Evolutionary conservation across 139 green algal species (phyloP), one percentile per base, ranked within the genome.

Genomic region (Asterochloris sp.): DNA sequence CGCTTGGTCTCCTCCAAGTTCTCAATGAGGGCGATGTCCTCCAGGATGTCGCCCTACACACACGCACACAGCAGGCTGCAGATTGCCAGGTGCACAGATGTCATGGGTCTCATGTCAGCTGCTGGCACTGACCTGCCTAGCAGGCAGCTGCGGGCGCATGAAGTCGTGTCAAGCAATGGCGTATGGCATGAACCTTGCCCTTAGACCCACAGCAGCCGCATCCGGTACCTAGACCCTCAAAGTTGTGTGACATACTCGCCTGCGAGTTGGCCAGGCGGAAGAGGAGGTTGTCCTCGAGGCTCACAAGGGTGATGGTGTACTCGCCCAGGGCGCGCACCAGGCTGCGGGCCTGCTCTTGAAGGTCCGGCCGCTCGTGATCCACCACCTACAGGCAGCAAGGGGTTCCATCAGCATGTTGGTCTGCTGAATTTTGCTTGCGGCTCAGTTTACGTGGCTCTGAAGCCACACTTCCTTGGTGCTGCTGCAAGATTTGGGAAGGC

Each of bases 1-100:
- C 87, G 84, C 89, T 98, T 98, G 63, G 95, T 98, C 85, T 96
- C 90, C 85, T 98, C 95, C 80, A 98, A 88, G 83, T 93, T 93
- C 85, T 97, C 94, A 78, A 98, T 94, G 60, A 98, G 86, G 79
- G 92, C 92, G 73, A 96, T 94, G 85, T 98, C 95, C 78, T 98
- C 95, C 60, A 98, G 87, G 82, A 98, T 98, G 86, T 98, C 94
- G 60, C 95, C 95, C 89, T 95, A 83, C 10, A 78, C 16, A 47
- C 76, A 80, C 38, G 21, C 24, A 80, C 21, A 54, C 38, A 10
- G 38, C 38, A 54, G 38, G 38, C 38, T 54, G 38, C 38, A 54
- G 38, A 54, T 54, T 54, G 38, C 38, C 38, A 54, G 38, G 6
- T 54, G 38, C 38, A 54, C 38, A 54, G 38, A 54, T 2, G 6